Base-by-base conservation (phyloP, 805 yeast genomes). In the Yarrowia hollandica region DNA sequence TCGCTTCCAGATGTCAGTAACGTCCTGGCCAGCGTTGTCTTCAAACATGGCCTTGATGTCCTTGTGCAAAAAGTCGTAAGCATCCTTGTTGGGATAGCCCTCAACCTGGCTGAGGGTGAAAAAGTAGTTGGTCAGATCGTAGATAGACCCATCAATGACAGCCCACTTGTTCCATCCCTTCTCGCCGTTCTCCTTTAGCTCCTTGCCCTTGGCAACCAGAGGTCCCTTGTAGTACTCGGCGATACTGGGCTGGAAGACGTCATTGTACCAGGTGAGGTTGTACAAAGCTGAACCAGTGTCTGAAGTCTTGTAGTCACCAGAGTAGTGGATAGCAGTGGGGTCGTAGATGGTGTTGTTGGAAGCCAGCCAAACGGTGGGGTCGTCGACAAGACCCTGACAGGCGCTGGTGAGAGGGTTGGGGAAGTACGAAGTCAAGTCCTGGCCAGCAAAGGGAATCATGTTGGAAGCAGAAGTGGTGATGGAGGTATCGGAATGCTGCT, bases 401-500 rank as follows among this genome's bases (percentile, higher is more conserved):
- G 75, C 76, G 3, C 66, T 66, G 10, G 74, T 66, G 21, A 75
- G 63, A 14, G 77, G 78, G 15, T 73, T 75, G 10, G 75, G 75
- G 63, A 75, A 75, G 63, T 75, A 75, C 38, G 67, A 70, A 14
- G 72, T 66, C 41, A 75, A 10, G 44, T 75, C 78, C 48, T 56
- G 64, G 16, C 78, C 78, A 1, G 78, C 78, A 61, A 74, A 69
- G 16, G 64, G 65, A 54, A 73, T 46, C 78, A 74, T 75, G 16
- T 22, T 59, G 2, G 68, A 59, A 1, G 69, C 30, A 0, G 71
- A 69, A 7, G 77, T 71, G 28, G 65, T 60, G 61, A 68, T 61
- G 9, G 70, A 71, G 26, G 65, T 72, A 57, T 75, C 78, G 4
- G 77, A 74, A 58, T 75, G 78, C 67, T 75, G 77, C 31, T 61